A percentile compares a stretch with the other conserved stretches of the same genome.
phyloP scores from a whole-genome alignment of 495 filamentous ascomycete species.

The Aeminium ludgeri region DNA sequence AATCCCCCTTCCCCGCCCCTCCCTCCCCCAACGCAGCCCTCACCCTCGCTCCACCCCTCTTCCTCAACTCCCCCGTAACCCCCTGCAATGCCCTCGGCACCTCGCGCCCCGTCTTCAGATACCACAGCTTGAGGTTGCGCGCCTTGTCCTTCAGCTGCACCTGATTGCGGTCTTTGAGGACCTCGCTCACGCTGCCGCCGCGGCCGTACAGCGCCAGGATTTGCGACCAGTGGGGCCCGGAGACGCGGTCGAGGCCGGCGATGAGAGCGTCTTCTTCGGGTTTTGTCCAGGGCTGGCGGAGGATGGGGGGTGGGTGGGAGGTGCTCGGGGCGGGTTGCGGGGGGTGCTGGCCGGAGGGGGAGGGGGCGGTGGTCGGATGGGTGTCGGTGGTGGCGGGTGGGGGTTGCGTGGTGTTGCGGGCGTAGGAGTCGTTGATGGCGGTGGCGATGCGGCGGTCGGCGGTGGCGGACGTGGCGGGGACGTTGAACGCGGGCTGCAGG shows the following conservation, averaged over 20 bases:
- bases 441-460: constrained; percentile 27
- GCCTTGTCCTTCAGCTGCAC: constrained; percentile 95
- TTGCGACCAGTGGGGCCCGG: constrained; percentile 90
- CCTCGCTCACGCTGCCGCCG: constrained; percentile 65
- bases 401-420: neutral
- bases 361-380: constrained; percentile 19
- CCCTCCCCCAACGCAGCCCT: constrained; percentile 33
- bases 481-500: constrained; percentile 2
- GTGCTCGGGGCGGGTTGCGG: constrained; percentile 22
- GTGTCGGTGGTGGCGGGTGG: constrained; percentile 30
- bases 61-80: constrained; percentile 88
- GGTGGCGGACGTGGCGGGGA: neutral
- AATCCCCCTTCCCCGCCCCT: constrained; percentile 62
- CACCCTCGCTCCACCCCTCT: constrained; percentile 34
- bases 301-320: constrained; percentile 41
- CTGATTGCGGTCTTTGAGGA: constrained; percentile 82
- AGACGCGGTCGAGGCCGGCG: constrained; percentile 78
- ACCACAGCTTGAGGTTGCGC: constrained; percentile 85
- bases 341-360: neutral
- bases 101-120: constrained; percentile 82
- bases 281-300: constrained; percentile 72
- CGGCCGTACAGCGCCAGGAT: constrained; percentile 78
- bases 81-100: constrained; percentile 82
- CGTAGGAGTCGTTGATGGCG: constrained; percentile 16
- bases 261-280: constrained; percentile 89